Conservation (phyloP, 1,284 basidiomycete genomes). For the Sparassis latifolia region DNA sequence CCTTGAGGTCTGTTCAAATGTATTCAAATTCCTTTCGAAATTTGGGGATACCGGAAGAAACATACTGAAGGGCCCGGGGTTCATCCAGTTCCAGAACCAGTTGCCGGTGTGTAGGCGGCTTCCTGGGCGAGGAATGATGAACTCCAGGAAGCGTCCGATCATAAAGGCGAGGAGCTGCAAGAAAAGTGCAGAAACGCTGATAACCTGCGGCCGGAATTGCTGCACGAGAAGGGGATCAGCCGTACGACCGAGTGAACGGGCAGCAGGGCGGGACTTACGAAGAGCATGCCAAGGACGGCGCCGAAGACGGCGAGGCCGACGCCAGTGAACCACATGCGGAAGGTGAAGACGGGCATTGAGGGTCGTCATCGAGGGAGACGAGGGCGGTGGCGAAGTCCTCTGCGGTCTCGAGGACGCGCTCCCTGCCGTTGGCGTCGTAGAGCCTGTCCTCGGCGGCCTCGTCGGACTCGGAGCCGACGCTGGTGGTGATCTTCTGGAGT, state of each 20-base stretch:
- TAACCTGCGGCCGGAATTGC: constrained; percentile 45
- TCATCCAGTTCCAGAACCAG: constrained; percentile 46
- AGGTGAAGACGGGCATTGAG: constrained; percentile 40
- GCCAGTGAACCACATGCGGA: constrained; percentile 43
- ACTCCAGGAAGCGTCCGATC: constrained; percentile 35
- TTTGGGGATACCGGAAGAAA: neutral
- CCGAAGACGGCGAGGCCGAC: constrained; percentile 47
- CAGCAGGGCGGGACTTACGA: constrained; percentile 30
- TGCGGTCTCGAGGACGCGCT: constrained; percentile 39
- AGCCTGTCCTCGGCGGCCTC: constrained; percentile 2
- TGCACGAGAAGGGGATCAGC: constrained; percentile 4
- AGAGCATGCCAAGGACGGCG: constrained; percentile 51
- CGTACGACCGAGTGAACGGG: constrained; percentile 7
- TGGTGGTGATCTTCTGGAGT: neutral
- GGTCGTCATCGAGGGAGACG: constrained; percentile 54
- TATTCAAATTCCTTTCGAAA: neutral
- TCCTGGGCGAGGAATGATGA: constrained; percentile 41
- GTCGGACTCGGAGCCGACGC: neutral
- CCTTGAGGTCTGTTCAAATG: constrained; percentile 40
- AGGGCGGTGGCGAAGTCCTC: constrained; percentile 42
- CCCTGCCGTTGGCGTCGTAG: constrained; percentile 23
- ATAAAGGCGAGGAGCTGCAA: constrained; percentile 44
- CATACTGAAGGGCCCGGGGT: constrained; percentile 50
- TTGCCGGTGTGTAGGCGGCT: constrained; percentile 33
- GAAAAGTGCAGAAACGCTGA: constrained; percentile 50